Evolutionary conservation across 1,284 basidiomycete species (phyloP).

Genomic region (Exsudoporus floridanus): DNA sequence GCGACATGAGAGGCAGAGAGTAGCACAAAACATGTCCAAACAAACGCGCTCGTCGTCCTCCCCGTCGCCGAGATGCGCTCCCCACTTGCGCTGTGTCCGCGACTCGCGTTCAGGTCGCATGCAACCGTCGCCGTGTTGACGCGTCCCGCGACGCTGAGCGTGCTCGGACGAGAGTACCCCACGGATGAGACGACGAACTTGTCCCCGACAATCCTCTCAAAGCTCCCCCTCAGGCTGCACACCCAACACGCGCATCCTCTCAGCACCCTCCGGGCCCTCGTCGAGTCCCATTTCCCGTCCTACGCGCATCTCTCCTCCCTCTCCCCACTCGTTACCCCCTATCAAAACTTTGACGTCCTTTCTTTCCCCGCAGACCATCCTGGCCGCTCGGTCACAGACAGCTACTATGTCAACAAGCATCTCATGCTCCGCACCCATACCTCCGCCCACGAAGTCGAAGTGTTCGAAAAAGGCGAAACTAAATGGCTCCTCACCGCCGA

Average conservation of each 20-base stretch:
- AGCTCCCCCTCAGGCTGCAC: conserved; percentile 72
- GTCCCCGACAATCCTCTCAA: conserved; percentile 80
- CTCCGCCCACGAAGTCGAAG: conserved; percentile 95
- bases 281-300: conserved; percentile 80
- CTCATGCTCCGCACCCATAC: conserved; percentile 97
- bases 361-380: conserved; percentile 94
- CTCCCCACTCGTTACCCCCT: conserved; percentile 87
- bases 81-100: conserved; percentile 6
- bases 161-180: conserved; percentile 62
- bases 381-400: conserved; percentile 86
- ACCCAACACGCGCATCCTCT: conserved; percentile 81
- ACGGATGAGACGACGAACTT: conserved; percentile 84
- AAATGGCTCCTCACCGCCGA: conserved; percentile 96
- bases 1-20: conserved; percentile 19
- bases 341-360: conserved; percentile 96
- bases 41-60: conserved; percentile 16
- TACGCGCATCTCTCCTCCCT: conserved; percentile 71
- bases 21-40: conserved; percentile 22
- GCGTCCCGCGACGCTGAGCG: conserved; percentile 28
- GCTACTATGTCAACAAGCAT: conserved; percentile 91
- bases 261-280: conserved; percentile 77
- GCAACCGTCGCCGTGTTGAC: conserved; percentile 28
- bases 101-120: conserved; percentile 13
- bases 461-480: conserved; percentile 75
- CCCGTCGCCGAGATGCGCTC: conserved; percentile 19